Conservation (phyloP, 2,329 filamentous ascomycete species). For the Trichoderma breve region DNA sequence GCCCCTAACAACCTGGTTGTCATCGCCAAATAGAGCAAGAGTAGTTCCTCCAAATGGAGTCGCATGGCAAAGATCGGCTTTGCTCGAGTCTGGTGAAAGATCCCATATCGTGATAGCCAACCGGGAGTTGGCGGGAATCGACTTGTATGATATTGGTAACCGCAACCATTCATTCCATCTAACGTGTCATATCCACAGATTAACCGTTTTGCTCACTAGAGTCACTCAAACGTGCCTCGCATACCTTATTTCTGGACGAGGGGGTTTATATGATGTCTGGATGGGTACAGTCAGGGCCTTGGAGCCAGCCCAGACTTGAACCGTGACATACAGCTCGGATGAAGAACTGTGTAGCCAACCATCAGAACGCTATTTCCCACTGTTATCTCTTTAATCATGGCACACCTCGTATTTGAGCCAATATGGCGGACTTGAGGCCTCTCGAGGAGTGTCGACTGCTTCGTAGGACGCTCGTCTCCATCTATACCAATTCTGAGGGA, state of each 20-base stretch:
- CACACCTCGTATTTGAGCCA: constrained; percentile 76
- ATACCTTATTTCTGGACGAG: constrained; percentile 69
- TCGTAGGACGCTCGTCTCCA: constrained; percentile 42
- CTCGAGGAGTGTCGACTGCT: constrained; percentile 68
- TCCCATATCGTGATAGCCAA: constrained; percentile 96
- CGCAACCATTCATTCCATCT: constrained; percentile 97
- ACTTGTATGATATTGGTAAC: constrained; percentile 79
- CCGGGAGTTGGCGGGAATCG: constrained; percentile 75
- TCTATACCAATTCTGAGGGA: constrained; percentile 47
- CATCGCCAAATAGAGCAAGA: constrained; percentile 83
- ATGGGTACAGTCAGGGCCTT: constrained; percentile 90
- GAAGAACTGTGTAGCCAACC: constrained; percentile 52
- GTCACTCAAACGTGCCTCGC: constrained; percentile 2
- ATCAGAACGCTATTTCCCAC: constrained; percentile 24
- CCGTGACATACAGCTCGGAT: constrained; percentile 90
- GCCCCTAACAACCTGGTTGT: constrained; percentile 88
- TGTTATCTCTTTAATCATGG: neutral
- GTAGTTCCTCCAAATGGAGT: constrained; percentile 95
- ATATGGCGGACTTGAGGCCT: constrained; percentile 80
- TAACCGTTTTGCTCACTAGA: neutral
- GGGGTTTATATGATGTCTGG: constrained; percentile 89
- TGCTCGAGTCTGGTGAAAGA: constrained; percentile 73
- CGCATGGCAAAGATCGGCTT: constrained; percentile 69
- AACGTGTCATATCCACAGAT: constrained; percentile 2
- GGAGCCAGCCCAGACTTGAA: constrained; percentile 91